Evolutionary conservation across 352 stramenopile species (phyloP).

Genomic region (Phytophthora syringae): DNA sequence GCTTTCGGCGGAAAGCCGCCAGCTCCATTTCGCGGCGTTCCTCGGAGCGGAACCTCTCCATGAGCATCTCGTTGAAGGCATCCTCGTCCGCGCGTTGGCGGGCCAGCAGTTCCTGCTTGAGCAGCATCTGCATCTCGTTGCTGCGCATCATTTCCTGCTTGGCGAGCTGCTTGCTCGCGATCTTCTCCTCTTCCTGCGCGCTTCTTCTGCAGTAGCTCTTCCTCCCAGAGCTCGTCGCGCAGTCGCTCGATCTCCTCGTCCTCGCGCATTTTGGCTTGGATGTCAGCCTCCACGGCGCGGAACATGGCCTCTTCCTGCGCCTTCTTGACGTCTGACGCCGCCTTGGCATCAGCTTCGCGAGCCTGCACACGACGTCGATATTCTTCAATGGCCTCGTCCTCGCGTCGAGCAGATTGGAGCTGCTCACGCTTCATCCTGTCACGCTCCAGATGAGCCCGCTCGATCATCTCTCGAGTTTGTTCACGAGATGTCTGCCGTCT

Average conservation of each 20-base stretch:
- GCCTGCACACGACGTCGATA: conserved; percentile 55
- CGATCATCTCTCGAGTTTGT: conserved; percentile 63
- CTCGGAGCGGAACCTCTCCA: conserved; percentile 67
- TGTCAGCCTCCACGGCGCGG: conserved; percentile 84
- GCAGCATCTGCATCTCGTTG: conserved; percentile 74
- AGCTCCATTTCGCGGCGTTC: conserved; percentile 72
- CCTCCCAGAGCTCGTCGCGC: conserved; percentile 92
- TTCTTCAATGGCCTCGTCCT: conserved; percentile 59
- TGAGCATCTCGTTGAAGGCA: conserved; percentile 74
- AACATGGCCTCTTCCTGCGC: conserved; percentile 75
- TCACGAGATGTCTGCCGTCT: conserved; percentile 65
- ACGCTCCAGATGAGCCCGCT: conserved; percentile 53
- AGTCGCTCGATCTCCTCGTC: conserved; percentile 91
- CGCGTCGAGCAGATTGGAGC: conserved; percentile 36
- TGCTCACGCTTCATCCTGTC: conserved; percentile 31
- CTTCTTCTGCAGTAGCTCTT: conserved; percentile 87
- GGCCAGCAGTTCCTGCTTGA: conserved; percentile 64
- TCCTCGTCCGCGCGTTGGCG: conserved; percentile 70
- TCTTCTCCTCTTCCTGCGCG: conserved; percentile 75
- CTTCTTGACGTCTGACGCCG: conserved; percentile 78
- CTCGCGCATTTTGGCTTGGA: conserved; percentile 75
- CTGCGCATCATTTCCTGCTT: conserved; percentile 89
- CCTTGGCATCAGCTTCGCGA: conserved; percentile 54
- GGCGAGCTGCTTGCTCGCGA: conserved; percentile 63
- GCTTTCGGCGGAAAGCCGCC: conserved; percentile 57